Base-by-base conservation (phyloP, 2,329 filamentous ascomycete species). In the Cordyceps farinosa region DNA sequence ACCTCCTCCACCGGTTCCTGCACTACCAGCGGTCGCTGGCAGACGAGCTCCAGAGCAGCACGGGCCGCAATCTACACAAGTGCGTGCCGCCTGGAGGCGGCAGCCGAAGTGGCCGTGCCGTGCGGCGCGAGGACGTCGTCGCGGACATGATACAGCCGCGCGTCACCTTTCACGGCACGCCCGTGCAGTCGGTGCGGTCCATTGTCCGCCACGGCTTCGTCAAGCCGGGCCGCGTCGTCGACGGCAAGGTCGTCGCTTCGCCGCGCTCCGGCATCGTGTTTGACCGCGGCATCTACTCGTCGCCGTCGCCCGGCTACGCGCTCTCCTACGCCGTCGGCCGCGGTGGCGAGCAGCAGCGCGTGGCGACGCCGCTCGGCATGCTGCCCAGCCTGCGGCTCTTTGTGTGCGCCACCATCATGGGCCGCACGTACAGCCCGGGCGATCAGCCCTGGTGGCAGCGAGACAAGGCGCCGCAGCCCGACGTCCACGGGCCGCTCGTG, bases 361-460 rank as follows among this genome's bases (percentile, higher is more conserved):
- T 71, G 54, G 66, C 65, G 38, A 77, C 73, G 1, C 67, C 69
- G 17, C 53, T 70, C 0, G 67, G 70, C 15, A 66, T 75, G 30
- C 72, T 76, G 36, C 74, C 74, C 38, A 75, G 77, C 3, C 65
- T 79, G 53, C 76, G 79, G 53, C 68, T 82, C 3, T 67, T 81
- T 27, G 76, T 80, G 8, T 82, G 79, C 67, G 79, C 79, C 1
- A 78, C 74, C 3, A 63, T 82, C 48, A 81, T 82, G 78, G 79
- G 79, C 2, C 70, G 77, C 2, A 65, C 75, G 1, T 42, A 40
- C 44, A 42, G 27, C 44, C 4, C 42, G 15, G 29, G 29, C 10
- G 10, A 34, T 5, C 9, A 36, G 5, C 29, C 17, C 42, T 13
- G n/a, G 47, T 13, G 15, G 17, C 30, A 17, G 22, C 40, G 40